Percentiles rank a stretch among this genome's conserved stretches.
phyloP scores from a whole-genome alignment of 768 basidiomycete genomes.

The Amanita exitialis region DNA sequence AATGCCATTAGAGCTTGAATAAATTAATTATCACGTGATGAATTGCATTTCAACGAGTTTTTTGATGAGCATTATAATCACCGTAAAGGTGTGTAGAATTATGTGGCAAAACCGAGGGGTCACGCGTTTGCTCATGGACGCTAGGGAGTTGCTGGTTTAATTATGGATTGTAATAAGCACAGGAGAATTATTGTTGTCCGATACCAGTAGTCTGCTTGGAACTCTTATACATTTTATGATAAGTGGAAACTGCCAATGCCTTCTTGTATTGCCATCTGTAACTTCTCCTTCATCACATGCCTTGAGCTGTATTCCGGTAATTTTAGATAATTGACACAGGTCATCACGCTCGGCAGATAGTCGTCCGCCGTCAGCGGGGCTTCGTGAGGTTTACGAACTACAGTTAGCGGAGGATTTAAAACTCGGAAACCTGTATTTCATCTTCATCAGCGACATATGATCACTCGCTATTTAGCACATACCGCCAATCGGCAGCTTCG shows the following conservation, averaged over 20 bases:
- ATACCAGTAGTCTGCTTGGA: constrained; percentile 3
- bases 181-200: not conserved
- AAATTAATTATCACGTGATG: too few species aligned
- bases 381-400: constrained; percentile 96
- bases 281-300: constrained; percentile 73
- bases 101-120: too few species aligned
- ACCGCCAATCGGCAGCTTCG: constrained; percentile 95
- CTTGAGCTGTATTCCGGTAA: constrained; percentile 92
- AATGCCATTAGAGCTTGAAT: too few species aligned
- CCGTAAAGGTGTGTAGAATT: too few species aligned
- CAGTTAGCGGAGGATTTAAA: constrained; percentile 87
- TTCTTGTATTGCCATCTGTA: constrained; percentile 81
- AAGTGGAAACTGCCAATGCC: constrained; percentile 97
- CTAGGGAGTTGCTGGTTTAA: too few species aligned
- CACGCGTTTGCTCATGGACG: too few species aligned
- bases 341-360: constrained; percentile 97
- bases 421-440: constrained; percentile 74
- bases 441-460: not conserved
- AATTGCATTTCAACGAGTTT: too few species aligned
- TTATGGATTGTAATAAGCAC: constrained; percentile 9
- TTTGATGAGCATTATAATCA: too few species aligned
- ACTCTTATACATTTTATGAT: constrained; percentile 41
- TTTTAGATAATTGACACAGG: constrained; percentile 95
- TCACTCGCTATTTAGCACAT: constrained; percentile 15
- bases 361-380: constrained; percentile 85